phyloP scores from a whole-genome alignment of 306 rosid species.

The Gleditsia sinensis region DNA sequence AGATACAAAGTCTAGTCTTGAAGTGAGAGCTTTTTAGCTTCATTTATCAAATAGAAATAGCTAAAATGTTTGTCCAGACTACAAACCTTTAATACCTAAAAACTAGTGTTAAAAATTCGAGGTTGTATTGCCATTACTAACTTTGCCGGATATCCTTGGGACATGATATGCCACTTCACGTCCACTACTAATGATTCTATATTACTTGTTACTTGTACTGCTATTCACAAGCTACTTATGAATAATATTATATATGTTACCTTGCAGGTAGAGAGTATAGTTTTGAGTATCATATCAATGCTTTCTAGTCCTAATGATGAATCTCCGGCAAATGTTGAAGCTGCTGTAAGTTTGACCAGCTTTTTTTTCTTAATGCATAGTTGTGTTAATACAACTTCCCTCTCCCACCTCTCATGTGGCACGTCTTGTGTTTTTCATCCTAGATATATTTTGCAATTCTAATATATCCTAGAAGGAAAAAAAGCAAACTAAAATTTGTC shows the following conservation, averaged over 20 bases:
- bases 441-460: neutral
- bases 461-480: neutral
- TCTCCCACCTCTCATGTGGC: neutral
- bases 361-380: neutral
- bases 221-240: neutral
- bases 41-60: constrained; percentile 1
- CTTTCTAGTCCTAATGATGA: constrained; percentile 96
- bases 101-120: constrained; percentile 29
- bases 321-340: constrained; percentile 99
- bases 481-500: neutral
- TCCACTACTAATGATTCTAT: constrained; percentile 2
- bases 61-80: constrained; percentile 10
- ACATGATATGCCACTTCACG: constrained; percentile 14
- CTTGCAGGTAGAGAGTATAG: constrained; percentile 98
- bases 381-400: constrained; percentile 5
- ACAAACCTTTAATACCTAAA: neutral
- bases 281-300: constrained; percentile 97
- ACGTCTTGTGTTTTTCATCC: constrained; percentile 10
- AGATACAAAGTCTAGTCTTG: neutral
- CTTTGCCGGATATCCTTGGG: constrained; percentile 26
- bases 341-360: constrained; percentile 74
- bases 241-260: constrained; percentile 3
- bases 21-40: constrained; percentile 11
- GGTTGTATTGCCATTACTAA: constrained; percentile 26
- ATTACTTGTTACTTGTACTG: neutral